phyloP scores from a whole-genome alignment of 108 stramenopile genomes.

The Pseudonitzschia multistriata region DNA sequence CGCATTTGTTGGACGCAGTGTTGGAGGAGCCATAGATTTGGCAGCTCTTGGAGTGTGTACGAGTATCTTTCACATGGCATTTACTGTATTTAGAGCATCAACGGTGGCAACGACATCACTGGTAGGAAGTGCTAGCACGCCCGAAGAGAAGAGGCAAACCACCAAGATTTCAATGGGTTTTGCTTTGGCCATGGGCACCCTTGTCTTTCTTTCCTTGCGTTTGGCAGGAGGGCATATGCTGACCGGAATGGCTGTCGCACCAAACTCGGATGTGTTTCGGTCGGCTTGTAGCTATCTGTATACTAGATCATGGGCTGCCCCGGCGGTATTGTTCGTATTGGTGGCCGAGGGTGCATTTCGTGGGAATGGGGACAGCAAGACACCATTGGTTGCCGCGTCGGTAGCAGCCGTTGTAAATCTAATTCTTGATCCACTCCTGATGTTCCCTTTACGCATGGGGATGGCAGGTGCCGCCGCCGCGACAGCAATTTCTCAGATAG shows the following conservation, averaged over 20 bases:
- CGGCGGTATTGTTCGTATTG: slow-evolving; percentile 49
- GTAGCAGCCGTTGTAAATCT: slow-evolving; percentile 46
- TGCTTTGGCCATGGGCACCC: slow-evolving; percentile 33
- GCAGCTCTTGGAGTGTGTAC: slow-evolving; percentile 70
- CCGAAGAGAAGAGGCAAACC: slow-evolving; percentile 32
- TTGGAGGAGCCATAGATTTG: slow-evolving; percentile 42
- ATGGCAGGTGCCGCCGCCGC: slow-evolving; percentile 62
- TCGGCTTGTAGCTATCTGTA: slow-evolving; percentile 48
- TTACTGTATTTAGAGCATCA: slow-evolving; percentile 62
- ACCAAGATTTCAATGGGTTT: slow-evolving; percentile 40
- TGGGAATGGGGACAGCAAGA: slow-evolving; percentile 53
- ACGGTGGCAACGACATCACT: slow-evolving; percentile 53
- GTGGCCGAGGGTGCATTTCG: slow-evolving; percentile 64
- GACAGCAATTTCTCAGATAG: slow-evolving; percentile 48
- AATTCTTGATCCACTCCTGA: slow-evolving; percentile 60
- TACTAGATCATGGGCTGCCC: slow-evolving; percentile 51
- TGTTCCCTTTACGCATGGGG: slow-evolving; percentile 53
- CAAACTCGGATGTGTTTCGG: slow-evolving; percentile 23
- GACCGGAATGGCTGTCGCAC: slow-evolving; percentile 49
- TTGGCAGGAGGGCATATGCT: slow-evolving; percentile 31
- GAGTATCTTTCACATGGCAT: slow-evolving; percentile 68
- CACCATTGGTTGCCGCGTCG: slow-evolving; percentile 46
- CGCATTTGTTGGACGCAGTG: slow-evolving; percentile 46
- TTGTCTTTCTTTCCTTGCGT: slow-evolving; percentile 27
- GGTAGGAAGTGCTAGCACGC: slow-evolving; percentile 29